Evolutionary conservation across 2,329 filamentous ascomycete species (phyloP), one percentile per base, ranked within the genome.

Genomic region (Teratosphaeriaceae sp.): DNA sequence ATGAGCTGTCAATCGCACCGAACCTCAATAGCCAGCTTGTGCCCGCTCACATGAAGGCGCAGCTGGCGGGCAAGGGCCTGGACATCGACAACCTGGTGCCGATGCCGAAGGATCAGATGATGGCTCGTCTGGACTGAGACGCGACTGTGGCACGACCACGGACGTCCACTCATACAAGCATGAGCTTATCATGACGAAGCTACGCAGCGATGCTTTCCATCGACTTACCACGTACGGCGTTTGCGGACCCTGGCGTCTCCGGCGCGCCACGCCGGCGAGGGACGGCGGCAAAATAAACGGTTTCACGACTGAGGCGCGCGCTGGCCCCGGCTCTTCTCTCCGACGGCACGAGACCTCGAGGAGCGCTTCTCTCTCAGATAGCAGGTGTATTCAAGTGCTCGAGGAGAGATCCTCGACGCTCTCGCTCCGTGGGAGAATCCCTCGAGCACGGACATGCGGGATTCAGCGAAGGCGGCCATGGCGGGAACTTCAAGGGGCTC

Each of bases 1-100:
- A 98, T 63, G 92, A 98, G 79, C 77, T 98, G 49, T 98, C 92
- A n/a, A 97, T 98, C 62, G 82, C 84, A 29, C 86, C 92, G 30
- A 75, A 83, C 36, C 75, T 97, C 63, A 98, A 98, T 71, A 75
- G 80, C 59, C 82, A 88, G 66, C 78, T 98, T 57, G 88, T 97
- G 41, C 92, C 92, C 47, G 69, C 78, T 50, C 89, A 97, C 66
- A 80, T 88, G 58, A 82, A 82, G 59, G 72, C 86, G 18, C 74
- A 80, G 46, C 76, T 98, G 47, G 79, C 79, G 49, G 76, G 82
- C 37, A 82, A 81, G 59, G 89, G 62, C 12, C 78, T 98, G 55
- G 89, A 97, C 65, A 88, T 96, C 60, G 88, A 96, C 68, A 89
- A 89, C 66, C 86, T 98, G 68, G 88, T 82, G 57, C 90, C 90